phyloP scores from a whole-genome alignment of 768 basidiomycete species.

The Lactarius tabidus region DNA sequence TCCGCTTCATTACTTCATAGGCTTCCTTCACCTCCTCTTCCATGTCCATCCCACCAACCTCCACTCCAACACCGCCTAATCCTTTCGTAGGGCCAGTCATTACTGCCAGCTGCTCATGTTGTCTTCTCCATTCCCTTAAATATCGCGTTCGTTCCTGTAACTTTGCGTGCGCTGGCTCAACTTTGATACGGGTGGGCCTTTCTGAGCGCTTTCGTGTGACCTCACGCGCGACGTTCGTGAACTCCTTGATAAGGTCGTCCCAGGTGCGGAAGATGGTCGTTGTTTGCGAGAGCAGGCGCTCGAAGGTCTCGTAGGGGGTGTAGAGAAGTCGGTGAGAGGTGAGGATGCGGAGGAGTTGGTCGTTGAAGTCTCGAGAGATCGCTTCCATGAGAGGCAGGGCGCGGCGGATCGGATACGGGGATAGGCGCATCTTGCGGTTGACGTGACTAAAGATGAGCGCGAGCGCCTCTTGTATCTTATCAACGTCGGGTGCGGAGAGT shows the following conservation, averaged over 20 bases:
- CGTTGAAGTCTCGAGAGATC: constrained; percentile 96
- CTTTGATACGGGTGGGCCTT: constrained; percentile 96
- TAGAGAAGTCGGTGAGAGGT: constrained; percentile 90
- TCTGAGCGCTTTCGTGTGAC: constrained; percentile 86
- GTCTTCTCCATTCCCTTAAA: constrained; percentile 88
- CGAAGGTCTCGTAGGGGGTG: constrained; percentile 92
- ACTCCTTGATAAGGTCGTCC: constrained; percentile 64
- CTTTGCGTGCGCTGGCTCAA: constrained; percentile 85
- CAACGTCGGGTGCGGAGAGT: constrained; percentile 91
- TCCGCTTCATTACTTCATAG: constrained; percentile 95
- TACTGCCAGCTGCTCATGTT: constrained; percentile 94
- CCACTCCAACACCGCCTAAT: constrained; percentile 63
- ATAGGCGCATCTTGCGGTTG: constrained; percentile 92
- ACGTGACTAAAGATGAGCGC: constrained; percentile 87
- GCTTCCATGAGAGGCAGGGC: constrained; percentile 97
- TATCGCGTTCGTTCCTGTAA: constrained; percentile 86
- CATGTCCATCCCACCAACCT: constrained; percentile 93
- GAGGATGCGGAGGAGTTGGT: constrained; percentile 86
- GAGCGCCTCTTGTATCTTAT: constrained; percentile 90
- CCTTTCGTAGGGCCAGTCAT: constrained; percentile 97
- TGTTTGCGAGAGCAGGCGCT: constrained; percentile 72
- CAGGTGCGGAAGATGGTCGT: constrained; percentile 59
- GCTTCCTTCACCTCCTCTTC: constrained; percentile 95
- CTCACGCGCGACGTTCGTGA: constrained; percentile 74
- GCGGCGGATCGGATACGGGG: constrained; percentile 94